A percentile compares a stretch with the other conserved stretches of the same genome.
These are phyloP conservation scores for Carex parvula DNA, from an alignment of 176 grass and related monocot species.

Conservation along the genomic window DNA sequence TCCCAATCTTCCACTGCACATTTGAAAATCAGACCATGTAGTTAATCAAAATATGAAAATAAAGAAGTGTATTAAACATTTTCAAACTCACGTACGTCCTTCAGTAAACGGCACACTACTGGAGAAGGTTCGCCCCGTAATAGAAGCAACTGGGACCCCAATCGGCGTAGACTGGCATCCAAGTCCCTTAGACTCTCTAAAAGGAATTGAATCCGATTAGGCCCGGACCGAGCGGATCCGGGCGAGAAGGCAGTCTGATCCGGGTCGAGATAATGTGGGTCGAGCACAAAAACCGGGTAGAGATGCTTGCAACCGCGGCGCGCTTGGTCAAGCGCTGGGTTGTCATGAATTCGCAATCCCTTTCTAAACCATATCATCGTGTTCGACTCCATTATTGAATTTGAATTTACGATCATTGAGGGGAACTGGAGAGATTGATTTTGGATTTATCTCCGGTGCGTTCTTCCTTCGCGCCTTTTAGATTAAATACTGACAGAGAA, in stretches of 20 bases:
- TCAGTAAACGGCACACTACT: conserved; percentile 50
- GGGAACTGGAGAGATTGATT: not conserved
- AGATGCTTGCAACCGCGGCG: conserved; percentile 38
- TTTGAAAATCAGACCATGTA: not conserved
- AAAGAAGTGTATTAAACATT: not conserved
- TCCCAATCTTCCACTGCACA: conserved; percentile 78
- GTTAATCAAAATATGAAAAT: not conserved
- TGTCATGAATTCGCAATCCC: conserved; percentile 86
- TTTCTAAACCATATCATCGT: conserved; percentile 92
- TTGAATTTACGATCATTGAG: not conserved
- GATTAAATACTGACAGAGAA: not conserved
- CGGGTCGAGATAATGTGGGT: conserved; percentile 62
- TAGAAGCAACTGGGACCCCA: conserved; percentile 69
- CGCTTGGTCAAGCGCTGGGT: conserved; percentile 69
- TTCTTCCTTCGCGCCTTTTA: conserved; percentile 22
- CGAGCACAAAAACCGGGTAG: conserved; percentile 89
- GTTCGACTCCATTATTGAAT: conserved; percentile 36
- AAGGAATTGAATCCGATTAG: conserved; percentile 73
- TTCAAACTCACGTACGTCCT: conserved; percentile 49
- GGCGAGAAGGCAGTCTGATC: conserved; percentile 52
- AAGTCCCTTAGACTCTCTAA: conserved; percentile 80
- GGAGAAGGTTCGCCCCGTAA: conserved; percentile 53
- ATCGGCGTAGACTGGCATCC: conserved; percentile 48
- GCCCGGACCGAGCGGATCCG: conserved; percentile 56
- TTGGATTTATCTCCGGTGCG: not conserved